Evolutionary conservation across 1,139 yeast species (phyloP).

Genomic region (Yamadazyma dushanensis): DNA sequence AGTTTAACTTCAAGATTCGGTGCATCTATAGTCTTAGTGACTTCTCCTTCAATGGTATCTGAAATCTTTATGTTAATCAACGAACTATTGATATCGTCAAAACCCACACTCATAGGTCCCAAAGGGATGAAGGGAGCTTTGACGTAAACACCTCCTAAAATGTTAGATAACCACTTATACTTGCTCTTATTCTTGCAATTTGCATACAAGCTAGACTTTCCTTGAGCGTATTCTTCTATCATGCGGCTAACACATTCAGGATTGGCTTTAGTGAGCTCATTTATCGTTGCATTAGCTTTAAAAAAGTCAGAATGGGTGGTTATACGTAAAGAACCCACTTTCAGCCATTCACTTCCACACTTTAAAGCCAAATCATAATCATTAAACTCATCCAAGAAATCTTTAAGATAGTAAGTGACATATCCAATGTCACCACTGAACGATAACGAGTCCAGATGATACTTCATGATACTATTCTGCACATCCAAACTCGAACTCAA

Average conservation of each 20-base stretch:
- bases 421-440: slow-evolving; percentile 6
- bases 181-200: not conserved
- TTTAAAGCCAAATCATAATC: slow-evolving; percentile 6
- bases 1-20: slow-evolving; percentile 1
- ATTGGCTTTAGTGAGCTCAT: not conserved
- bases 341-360: slow-evolving; percentile 4
- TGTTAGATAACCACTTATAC: slow-evolving; percentile 14
- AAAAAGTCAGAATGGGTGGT: slow-evolving; percentile 1
- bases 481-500: slow-evolving; percentile 7
- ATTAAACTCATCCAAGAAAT: slow-evolving; percentile 5
- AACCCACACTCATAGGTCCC: slow-evolving; percentile 3
- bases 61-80: slow-evolving; percentile 3
- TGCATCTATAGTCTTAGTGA: slow-evolving; percentile 3
- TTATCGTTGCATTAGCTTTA: slow-evolving; percentile 4
- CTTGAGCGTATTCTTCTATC: slow-evolving; percentile 1
- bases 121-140: slow-evolving; percentile 7
- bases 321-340: not conserved
- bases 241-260: slow-evolving; percentile 6
- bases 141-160: slow-evolving; percentile 11
- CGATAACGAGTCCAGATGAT: slow-evolving; percentile 1
- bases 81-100: not conserved
- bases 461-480: not conserved
- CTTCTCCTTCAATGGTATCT: slow-evolving; percentile 1
- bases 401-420: slow-evolving; percentile 3
- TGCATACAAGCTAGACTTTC: not conserved